A percentile compares a stretch with the other conserved stretches of the same genome.
Conservation (phyloP, 2,329 filamentous ascomycete species). For the Alternaria sp. region DNA sequence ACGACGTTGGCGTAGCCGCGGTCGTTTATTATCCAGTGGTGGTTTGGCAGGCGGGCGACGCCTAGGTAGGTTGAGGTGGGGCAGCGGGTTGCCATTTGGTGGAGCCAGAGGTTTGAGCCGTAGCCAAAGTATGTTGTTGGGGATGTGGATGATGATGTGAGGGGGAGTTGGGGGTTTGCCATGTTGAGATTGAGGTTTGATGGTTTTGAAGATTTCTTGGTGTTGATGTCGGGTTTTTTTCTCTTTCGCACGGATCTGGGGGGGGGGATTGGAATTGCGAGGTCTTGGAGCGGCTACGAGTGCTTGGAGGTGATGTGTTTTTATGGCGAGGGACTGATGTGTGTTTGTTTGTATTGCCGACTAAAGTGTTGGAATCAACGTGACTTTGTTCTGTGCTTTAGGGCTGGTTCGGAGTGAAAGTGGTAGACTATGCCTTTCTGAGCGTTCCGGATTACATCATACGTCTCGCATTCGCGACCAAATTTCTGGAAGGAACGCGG, state of each 20-base stretch:
- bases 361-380: not conserved
- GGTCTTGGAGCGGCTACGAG: too few relatives aligned
- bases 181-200: slow-evolving; percentile 15
- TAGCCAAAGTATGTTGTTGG: slow-evolving; percentile 71
- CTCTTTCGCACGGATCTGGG: not conserved
- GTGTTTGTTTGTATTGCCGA: not conserved
- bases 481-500: slow-evolving; percentile 7
- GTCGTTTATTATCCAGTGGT: slow-evolving; percentile 72
- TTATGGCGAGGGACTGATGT: too few relatives aligned
- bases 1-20: slow-evolving; percentile 76
- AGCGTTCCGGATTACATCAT: slow-evolving; percentile 13
- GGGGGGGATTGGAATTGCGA: too few relatives aligned
- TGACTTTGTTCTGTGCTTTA: not conserved
- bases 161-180: slow-evolving; percentile 8
- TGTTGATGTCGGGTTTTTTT: not conserved
- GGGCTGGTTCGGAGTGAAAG: not conserved
- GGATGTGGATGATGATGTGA: slow-evolving; percentile 1
- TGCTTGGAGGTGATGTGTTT: not conserved
- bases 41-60: slow-evolving; percentile 64
- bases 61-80: slow-evolving; percentile 64
- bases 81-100: slow-evolving; percentile 71
- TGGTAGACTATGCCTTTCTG: slow-evolving; percentile 6
- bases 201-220: not conserved
- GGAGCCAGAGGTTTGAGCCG: slow-evolving; percentile 72
- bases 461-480: slow-evolving; percentile 1